Base-by-base conservation (phyloP, 78 protist species). In the Guillardia theta region DNA sequence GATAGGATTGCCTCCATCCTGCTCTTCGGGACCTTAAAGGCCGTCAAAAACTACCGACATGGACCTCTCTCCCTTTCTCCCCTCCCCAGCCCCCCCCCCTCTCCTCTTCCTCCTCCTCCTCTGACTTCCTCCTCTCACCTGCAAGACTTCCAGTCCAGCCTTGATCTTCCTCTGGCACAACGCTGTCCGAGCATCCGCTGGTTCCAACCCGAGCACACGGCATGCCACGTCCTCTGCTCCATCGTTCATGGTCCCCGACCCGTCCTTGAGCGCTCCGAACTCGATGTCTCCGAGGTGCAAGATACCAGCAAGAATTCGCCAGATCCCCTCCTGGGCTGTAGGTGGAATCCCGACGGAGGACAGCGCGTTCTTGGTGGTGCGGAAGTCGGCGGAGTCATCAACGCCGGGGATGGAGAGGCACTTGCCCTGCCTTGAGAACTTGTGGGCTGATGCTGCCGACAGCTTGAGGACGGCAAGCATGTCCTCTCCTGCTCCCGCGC, bases 271-370 rank as follows among this genome's bases (percentile, higher is more conserved):
- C 58, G 41, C 44, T 36, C 88, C 93, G 95, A 98, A 95, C 37
- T 58, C 54, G 33, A 97, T 9, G 96, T 98, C 96, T 39, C 98
- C 98, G 43, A 98, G 88, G 88, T 97, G 98, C 92, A 98, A 78
- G 90, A 98, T 48, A 33, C 96, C 98, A 19, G 98, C 92, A n/a
- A n/a, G n/a, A n/a, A n/a, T n/a, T n/a, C n/a, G n/a, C n/a, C n/a
- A n/a, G n/a, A n/a, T n/a, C n/a, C n/a, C n/a, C n/a, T n/a, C n/a
- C n/a, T n/a, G n/a, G n/a, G n/a, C n/a, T n/a, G n/a, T n/a, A n/a
- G n/a, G n/a, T n/a, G n/a, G n/a, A n/a, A n/a, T n/a, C n/a, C n/a
- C n/a, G n/a, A n/a, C n/a, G n/a, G n/a, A n/a, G n/a, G n/a, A n/a
- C n/a, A n/a, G n/a, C n/a, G n/a, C n/a, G n/a, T n/a, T n/a, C n/a